Conservation (phyloP, 2,329 filamentous ascomycete genomes). For the Cylindrodendrum hubeiense region DNA sequence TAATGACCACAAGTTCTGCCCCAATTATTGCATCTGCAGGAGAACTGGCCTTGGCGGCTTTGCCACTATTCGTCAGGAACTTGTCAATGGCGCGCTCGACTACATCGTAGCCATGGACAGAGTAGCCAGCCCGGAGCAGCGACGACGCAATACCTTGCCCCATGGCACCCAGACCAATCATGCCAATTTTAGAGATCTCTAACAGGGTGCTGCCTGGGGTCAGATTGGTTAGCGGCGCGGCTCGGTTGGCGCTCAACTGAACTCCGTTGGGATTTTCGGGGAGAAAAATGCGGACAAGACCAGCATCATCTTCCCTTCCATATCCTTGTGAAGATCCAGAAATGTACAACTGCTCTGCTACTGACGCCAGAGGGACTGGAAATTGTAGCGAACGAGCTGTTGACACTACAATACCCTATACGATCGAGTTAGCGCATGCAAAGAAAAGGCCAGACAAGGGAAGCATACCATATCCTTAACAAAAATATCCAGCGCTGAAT, state of each 20-base stretch:
- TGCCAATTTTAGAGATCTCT: constrained; percentile 47
- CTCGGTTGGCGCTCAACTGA: constrained; percentile 27
- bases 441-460: neutral
- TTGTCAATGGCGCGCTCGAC: constrained; percentile 45
- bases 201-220: constrained; percentile 36
- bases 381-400: constrained; percentile 47
- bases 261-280: constrained; percentile 29
- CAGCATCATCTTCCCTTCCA: constrained; percentile 45
- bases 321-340: constrained; percentile 43
- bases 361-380: constrained; percentile 51
- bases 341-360: constrained; percentile 49
- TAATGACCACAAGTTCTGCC: constrained; percentile 49
- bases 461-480: constrained; percentile 50
- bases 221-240: constrained; percentile 14
- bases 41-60: constrained; percentile 37
- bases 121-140: constrained; percentile 47
- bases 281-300: constrained; percentile 44
- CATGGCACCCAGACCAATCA: constrained; percentile 55
- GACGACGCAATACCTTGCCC: constrained; percentile 53
- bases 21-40: constrained; percentile 45
- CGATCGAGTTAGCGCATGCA: neutral
- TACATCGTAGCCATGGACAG: constrained; percentile 51
- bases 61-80: constrained; percentile 43
- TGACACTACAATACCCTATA: constrained; percentile 42
- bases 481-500: constrained; percentile 51